These are phyloP conservation scores for Aspergillus neotritici DNA, from an alignment of 2,329 filamentous ascomycete species.

Conservation along the genomic window DNA sequence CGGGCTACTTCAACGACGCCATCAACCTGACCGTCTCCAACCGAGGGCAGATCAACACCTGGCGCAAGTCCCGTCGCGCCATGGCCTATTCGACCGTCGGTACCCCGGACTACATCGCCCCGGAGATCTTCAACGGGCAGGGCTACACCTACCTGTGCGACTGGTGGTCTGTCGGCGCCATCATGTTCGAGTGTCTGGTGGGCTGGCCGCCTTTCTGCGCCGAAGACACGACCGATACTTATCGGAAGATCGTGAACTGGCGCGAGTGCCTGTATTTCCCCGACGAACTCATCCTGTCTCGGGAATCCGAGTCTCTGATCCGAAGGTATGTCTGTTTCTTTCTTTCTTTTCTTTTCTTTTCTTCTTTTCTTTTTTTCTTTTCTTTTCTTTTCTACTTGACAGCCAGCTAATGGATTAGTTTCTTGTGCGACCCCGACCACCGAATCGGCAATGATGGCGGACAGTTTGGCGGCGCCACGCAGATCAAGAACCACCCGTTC, in stretches of 20 bases:
- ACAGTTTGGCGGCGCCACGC: slow-evolving; percentile 65
- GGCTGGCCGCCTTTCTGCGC: slow-evolving; percentile 99
- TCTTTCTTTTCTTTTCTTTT: no score
- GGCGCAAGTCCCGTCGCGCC: slow-evolving; percentile 88
- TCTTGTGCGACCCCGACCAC: slow-evolving; percentile 90
- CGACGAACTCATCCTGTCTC: slow-evolving; percentile 82
- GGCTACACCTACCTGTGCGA: slow-evolving; percentile 96
- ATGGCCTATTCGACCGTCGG: slow-evolving; percentile 98
- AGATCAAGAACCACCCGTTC: slow-evolving; percentile 92
- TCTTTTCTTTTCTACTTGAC: slow-evolving; percentile 1
- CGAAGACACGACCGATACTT: slow-evolving; percentile 94
- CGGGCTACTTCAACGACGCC: slow-evolving; percentile 84
- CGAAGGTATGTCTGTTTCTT: slow-evolving; percentile 59
- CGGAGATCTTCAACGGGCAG: slow-evolving; percentile 94
- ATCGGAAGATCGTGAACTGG: slow-evolving; percentile 99
- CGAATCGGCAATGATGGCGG: slow-evolving; percentile 68
- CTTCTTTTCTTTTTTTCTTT: neutral
- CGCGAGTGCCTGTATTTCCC: slow-evolving; percentile 92
- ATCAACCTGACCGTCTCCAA: slow-evolving; percentile 98
- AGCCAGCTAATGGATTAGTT: slow-evolving; percentile 48
- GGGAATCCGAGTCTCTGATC: slow-evolving; percentile 87
- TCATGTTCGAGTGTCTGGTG: slow-evolving; percentile 99
- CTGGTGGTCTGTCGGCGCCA: slow-evolving; percentile 98
- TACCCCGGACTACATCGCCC: slow-evolving; percentile 96
- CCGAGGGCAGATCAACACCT: slow-evolving; percentile 95